Conservation (phyloP, 371 early-diverging fungal species). For the Syncephalastrum sp. region DNA sequence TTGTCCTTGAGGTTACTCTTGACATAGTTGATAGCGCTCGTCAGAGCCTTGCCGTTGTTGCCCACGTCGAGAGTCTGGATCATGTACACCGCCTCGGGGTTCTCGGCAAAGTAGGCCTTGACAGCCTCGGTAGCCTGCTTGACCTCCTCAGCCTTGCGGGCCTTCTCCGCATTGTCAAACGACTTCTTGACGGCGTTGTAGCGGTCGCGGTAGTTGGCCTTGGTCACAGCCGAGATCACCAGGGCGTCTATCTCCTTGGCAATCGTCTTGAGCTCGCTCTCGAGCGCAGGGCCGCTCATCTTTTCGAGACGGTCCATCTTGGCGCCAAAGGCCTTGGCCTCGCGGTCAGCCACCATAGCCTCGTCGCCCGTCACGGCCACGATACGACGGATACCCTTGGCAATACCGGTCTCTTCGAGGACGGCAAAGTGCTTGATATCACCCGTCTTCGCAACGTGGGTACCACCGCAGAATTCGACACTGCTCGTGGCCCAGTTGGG, state of each 20-base stretch:
- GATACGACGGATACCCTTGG: conserved; percentile 98
- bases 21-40: conserved; percentile 74
- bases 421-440: conserved; percentile 92
- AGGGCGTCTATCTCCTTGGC: conserved; percentile 80
- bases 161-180: conserved; percentile 90
- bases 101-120: conserved; percentile 72
- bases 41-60: conserved; percentile 72
- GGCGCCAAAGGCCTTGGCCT: conserved; percentile 64
- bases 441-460: conserved; percentile 93
- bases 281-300: conserved; percentile 66
- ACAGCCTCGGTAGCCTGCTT: conserved; percentile 81
- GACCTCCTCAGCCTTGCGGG: conserved; percentile 77
- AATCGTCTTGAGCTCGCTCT: conserved; percentile 76
- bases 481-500: conserved; percentile 79
- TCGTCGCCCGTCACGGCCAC: conserved; percentile 96
- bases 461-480: conserved; percentile 99
- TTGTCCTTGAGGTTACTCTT: conserved; percentile 76
- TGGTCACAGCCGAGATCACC: conserved; percentile 79
- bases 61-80: conserved; percentile 69
- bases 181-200: conserved; percentile 75
- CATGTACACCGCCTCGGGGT: conserved; percentile 62
- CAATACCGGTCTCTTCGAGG: conserved; percentile 92
- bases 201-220: conserved; percentile 71
- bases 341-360: conserved; percentile 69
- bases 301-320: conserved; percentile 60